Percentiles rank a stretch among this genome's conserved stretches.
Evolutionary conservation across 2,329 filamentous ascomycete species (phyloP).

Genomic region (Taxawa tesnikishii): DNA sequence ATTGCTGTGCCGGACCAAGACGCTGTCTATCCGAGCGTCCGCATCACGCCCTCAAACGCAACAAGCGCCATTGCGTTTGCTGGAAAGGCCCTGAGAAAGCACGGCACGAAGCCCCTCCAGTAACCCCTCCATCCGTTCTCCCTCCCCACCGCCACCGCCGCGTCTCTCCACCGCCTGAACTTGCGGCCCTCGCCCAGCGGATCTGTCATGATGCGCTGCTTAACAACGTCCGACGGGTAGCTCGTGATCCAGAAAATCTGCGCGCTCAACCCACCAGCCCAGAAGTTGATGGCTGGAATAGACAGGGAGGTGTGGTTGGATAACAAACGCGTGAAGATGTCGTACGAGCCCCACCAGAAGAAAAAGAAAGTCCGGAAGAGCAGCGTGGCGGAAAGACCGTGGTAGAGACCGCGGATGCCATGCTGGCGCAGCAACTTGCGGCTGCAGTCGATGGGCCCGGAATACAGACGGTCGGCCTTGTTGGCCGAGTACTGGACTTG

Average conservation of each 20-base stretch:
- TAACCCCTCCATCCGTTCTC: conserved; percentile 71
- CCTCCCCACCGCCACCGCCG: conserved; percentile 61
- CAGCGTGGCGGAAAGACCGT: conserved; percentile 72
- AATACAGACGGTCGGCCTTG: conserved; percentile 68
- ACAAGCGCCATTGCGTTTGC: conserved; percentile 90
- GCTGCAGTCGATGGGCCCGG: conserved; percentile 75
- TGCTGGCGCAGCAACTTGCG: conserved; percentile 54
- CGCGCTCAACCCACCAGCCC: conserved; percentile 85
- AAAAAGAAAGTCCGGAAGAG: conserved; percentile 92
- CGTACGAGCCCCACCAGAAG: conserved; percentile 97
- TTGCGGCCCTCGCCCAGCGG: conserved; percentile 63
- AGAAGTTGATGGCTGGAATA: conserved; percentile 81
- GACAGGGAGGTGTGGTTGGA: conserved; percentile 56
- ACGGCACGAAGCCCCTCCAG: conserved; percentile 86
- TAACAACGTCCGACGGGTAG: conserved; percentile 87
- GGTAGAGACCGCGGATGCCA: conserved; percentile 71
- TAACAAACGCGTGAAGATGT: conserved; percentile 62
- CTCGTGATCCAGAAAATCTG: conserved; percentile 91
- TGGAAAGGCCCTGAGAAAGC: conserved; percentile 86
- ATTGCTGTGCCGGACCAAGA: background rate
- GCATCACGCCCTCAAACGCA: conserved; percentile 71
- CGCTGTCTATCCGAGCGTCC: conserved; percentile 11
- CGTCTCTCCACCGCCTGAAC: conserved; percentile 69
- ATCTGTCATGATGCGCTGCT: conserved; percentile 96
- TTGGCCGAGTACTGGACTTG: conserved; percentile 85